Base-by-base conservation (phyloP, 257 asterid genomes). In the Handroanthus guayacan region DNA sequence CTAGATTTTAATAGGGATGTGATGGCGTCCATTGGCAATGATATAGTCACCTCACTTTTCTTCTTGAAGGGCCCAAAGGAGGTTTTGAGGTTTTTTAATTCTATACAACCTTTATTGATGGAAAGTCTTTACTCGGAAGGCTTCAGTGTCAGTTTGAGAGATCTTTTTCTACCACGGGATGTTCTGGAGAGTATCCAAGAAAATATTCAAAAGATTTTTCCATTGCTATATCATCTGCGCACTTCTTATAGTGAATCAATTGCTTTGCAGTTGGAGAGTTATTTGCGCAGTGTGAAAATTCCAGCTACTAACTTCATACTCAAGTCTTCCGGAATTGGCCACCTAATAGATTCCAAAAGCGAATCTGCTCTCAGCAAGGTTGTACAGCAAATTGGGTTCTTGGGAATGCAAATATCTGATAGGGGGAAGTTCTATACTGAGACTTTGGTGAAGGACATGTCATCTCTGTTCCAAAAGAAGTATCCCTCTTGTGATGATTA, bases 361-460 rank as follows among this genome's bases (percentile, higher is more conserved):
- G 99, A 95, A 76, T 93, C 98, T 71, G 95, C 97, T 77, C 82
- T 94, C 31, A 85, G 71, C 86, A 95, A 93, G 87, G 97, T 95
- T 43, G 97, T 93, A 80, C 98, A 95, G 79, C 99, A 95, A 80
- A 84, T 93, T 76, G 99, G 97, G 4, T 95, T 91, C 82, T 69
- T 92, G 74, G 99, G 99, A 16, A 31, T 89, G 64, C 99, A 95
- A 47, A 78, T 95, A 51, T 82, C 96, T 5, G 81, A 86, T 58
- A 85, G 68, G 80, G 99, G 97, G 20, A 91, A 91, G 77, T 90
- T 89, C 75, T 95, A 95, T 61, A 66, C 99, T 5, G 86, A 82
- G 77, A 83, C 85, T 3, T 78, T 95, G 87, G 94, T 93, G 7
- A 74, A 82, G 81, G 98, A 90, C 64, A 82, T 92, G 90, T 87